Percentiles rank a stretch among this genome's conserved stretches.
Evolutionary conservation across 2,329 filamentous ascomycete genomes (phyloP).

Genomic region (Hypoxylon sp.): DNA sequence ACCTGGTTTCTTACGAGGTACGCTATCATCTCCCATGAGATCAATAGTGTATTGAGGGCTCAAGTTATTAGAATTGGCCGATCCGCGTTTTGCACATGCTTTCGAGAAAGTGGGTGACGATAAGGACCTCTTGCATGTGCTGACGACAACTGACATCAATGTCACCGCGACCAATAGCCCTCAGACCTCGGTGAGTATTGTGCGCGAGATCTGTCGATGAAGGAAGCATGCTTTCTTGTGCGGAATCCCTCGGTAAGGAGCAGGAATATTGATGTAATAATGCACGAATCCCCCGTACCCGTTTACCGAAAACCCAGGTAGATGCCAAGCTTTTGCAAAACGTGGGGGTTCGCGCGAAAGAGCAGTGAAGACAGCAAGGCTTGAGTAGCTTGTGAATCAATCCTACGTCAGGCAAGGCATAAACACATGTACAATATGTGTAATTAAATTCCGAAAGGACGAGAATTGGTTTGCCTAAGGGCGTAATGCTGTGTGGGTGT

Average conservation of each 20-base stretch:
- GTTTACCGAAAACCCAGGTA: slow-evolving; percentile 41
- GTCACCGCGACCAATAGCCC: slow-evolving; percentile 8
- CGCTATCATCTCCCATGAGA: slow-evolving; percentile 25
- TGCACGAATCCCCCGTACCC: slow-evolving; percentile 33
- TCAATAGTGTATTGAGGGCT: slow-evolving; percentile 28
- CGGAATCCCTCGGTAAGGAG: slow-evolving; percentile 37
- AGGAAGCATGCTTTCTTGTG: slow-evolving; percentile 23
- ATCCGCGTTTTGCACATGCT: slow-evolving; percentile 34
- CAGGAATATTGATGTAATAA: slow-evolving; percentile 42
- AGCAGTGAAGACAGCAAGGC: slow-evolving; percentile 19
- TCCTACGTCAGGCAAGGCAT: slow-evolving; percentile 23
- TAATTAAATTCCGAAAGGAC: slow-evolving; percentile 5
- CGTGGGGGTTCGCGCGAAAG: slow-evolving; percentile 40
- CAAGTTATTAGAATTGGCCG: slow-evolving; percentile 11
- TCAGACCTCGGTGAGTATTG: slow-evolving; percentile 31
- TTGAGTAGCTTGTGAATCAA: slow-evolving; percentile 18
- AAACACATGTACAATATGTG: slow-evolving; percentile 1
- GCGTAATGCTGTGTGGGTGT: slow-evolving; percentile 9
- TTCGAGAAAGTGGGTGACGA: slow-evolving; percentile 13
- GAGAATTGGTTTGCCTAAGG: slow-evolving; percentile 8
- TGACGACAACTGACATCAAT: slow-evolving; percentile 28
- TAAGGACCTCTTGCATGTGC: slow-evolving; percentile 36
- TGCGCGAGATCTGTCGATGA: slow-evolving; percentile 5
- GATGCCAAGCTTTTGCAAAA: slow-evolving; percentile 41
- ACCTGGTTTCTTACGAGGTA: slow-evolving; percentile 33